Evolutionary conservation across 164 flowering plant species (phyloP), one percentile per base, ranked within the genome.

Genomic region (Berberis vulgaris): DNA sequence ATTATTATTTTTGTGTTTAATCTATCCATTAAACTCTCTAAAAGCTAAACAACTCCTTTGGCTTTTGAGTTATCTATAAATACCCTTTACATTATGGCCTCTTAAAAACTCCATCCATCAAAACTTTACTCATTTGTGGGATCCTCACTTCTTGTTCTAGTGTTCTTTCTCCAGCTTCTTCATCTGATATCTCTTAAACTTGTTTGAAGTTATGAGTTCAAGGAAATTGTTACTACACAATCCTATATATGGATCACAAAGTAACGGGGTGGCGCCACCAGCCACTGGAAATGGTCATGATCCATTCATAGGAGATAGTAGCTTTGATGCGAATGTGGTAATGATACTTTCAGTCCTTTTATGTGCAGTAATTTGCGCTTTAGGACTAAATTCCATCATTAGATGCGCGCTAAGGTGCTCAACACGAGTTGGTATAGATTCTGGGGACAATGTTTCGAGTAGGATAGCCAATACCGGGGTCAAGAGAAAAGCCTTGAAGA

Each of bases 341-440:
- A 78, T 91, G 96, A 86, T 89, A 59, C 83, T 94, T 4, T 80
- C 92, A 12, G 96, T 85, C 63, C 86, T 94, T 43, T 58, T 91
- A 8, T 91, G 97, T 61, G 96, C 94, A 54, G 68, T 94, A 46
- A 80, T 94, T 56, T 89, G 96, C 67, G 85, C 96, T 1, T 83
- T 94, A 0, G 99, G 86, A 8, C 63, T 94, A 7, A 91, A 91
- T 55, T 84, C 91, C 43, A 82, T 95, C 60, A 74, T 89, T 4
- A 72, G 82, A 56, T 91, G 97, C 64, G 92, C 86, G 3, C 40
- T 87, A n/a, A 78, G 97, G 62, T 89, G 92, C 71, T 80, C 93
- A 1, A 77, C 60, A 43, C 59, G 79, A 3, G 73, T 76, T 0
- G 54, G 76, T 12, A 9, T 74, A 0, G 70, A 71, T 1, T 53